Conservation (phyloP, 1,139 yeast genomes). For the Geotrichum klebahnii region DNA sequence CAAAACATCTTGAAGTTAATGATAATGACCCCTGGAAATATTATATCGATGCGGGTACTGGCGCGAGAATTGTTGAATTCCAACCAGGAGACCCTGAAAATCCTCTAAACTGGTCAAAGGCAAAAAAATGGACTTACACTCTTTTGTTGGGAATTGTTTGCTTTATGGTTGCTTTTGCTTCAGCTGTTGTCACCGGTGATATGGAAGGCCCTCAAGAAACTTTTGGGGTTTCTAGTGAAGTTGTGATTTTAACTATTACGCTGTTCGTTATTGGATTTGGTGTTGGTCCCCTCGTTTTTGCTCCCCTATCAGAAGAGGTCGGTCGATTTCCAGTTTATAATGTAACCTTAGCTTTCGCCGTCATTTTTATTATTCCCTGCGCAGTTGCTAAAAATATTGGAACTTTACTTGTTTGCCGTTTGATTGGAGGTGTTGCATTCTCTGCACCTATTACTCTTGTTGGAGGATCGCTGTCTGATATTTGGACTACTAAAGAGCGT, state of each 20-base stretch:
- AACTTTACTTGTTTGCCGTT: conserved; percentile 58
- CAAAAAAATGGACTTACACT: conserved; percentile 55
- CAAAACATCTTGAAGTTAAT: conserved; percentile 40
- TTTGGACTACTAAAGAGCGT: conserved; percentile 61
- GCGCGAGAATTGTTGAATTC: conserved; percentile 58
- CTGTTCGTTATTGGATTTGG: conserved; percentile 80
- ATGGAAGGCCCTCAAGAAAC: conserved; percentile 59
- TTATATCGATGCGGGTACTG: conserved; percentile 53
- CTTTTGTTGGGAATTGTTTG: conserved; percentile 45
- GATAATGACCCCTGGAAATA: conserved; percentile 56
- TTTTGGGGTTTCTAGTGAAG: conserved; percentile 68
- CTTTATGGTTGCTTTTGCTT: conserved; percentile 84
- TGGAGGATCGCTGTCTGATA: conserved; percentile 75
- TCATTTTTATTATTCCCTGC: conserved; percentile 67
- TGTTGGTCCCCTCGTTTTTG: conserved; percentile 67
- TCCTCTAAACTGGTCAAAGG: conserved; percentile 52
- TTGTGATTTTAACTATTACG: conserved; percentile 72
- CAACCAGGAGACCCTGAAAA: conserved; percentile 52
- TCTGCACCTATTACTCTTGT: conserved; percentile 76
- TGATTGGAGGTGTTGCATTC: conserved; percentile 67
- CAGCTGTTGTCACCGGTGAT: conserved; percentile 78
- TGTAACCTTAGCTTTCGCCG: conserved; percentile 53
- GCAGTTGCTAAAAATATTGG: conserved; percentile 68
- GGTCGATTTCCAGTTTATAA: conserved; percentile 62
- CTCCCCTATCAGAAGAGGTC: conserved; percentile 69